Conservation (phyloP, 129 eudicot species). For the Saussurea involucrata region DNA sequence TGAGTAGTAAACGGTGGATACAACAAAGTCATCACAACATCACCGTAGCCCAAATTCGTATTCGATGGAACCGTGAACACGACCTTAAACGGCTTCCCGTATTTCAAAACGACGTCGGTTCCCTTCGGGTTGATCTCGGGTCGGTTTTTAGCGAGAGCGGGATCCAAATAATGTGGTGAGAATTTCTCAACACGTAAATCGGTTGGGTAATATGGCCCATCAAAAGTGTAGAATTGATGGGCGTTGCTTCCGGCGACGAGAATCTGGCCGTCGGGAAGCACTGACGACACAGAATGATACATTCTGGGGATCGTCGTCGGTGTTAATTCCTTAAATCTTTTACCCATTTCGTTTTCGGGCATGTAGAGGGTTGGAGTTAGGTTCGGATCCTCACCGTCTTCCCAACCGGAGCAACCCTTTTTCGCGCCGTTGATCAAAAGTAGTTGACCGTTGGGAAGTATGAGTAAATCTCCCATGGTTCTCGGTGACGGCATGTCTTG, state of each 20-base stretch:
- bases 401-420: constrained; percentile 76
- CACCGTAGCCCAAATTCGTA: not conserved
- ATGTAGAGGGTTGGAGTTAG: constrained; percentile 54
- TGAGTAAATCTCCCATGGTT: constrained; percentile 66
- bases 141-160: constrained; percentile 14
- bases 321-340: constrained; percentile 39
- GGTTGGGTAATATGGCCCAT: constrained; percentile 42
- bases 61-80: not conserved
- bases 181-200: constrained; percentile 71
- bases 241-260: constrained; percentile 74
- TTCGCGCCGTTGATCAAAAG: constrained; percentile 69
- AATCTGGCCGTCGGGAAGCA: constrained; percentile 56
- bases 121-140: constrained; percentile 26
- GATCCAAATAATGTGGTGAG: constrained; percentile 66
- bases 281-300: constrained; percentile 62
- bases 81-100: constrained; percentile 35
- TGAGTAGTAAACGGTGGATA: constrained; percentile 77
- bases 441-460: constrained; percentile 66
- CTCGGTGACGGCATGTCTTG: constrained; percentile 67
- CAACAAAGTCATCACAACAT: constrained; percentile 42
- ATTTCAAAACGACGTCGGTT: constrained; percentile 26
- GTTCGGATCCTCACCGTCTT: constrained; percentile 51
- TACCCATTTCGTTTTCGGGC: constrained; percentile 42
- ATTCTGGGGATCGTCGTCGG: constrained; percentile 57
- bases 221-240: constrained; percentile 34